phyloP scores from a whole-genome alignment of 1,284 basidiomycete genomes.

The Blastosporella zonata region DNA sequence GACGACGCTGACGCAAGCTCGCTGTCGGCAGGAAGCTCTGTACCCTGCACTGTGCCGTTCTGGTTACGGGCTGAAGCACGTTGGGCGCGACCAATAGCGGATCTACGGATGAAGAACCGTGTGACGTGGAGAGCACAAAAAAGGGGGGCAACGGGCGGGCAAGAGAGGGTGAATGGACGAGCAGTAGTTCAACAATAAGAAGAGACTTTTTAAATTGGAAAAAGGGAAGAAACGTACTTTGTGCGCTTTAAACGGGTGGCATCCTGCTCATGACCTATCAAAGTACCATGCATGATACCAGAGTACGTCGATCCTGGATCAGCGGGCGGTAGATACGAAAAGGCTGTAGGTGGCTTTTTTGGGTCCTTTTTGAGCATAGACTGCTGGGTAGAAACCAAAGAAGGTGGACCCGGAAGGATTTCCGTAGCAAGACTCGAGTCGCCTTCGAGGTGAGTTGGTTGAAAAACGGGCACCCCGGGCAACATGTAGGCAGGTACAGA shows the following conservation, averaged over 20 bases:
- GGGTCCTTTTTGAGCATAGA: constrained; percentile 66
- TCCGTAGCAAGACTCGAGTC: constrained; percentile 76
- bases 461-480: constrained; percentile 64
- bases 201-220: constrained; percentile 11
- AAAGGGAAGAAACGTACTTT: constrained; percentile 48
- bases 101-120: constrained; percentile 26
- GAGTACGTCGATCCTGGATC: constrained; percentile 83
- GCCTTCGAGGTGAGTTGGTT: constrained; percentile 75
- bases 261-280: constrained; percentile 57
- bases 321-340: constrained; percentile 74
- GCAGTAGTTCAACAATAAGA: constrained; percentile 18
- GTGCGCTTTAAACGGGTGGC: constrained; percentile 69
- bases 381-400: constrained; percentile 64
- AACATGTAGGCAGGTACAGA: constrained; percentile 60
- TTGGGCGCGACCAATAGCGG: constrained; percentile 64
- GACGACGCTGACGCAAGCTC: constrained; percentile 37
- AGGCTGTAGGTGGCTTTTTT: constrained; percentile 60
- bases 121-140: constrained; percentile 21
- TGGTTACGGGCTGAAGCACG: constrained; percentile 71
- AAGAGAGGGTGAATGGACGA: constrained; percentile 1
- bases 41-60: constrained; percentile 39
- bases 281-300: constrained; percentile 61
- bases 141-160: constrained; percentile 14
- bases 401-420: constrained; percentile 79
- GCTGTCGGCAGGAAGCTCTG: constrained; percentile 35